Base-by-base conservation (phyloP, 1,139 yeast species). In the Pichia sp. region DNA sequence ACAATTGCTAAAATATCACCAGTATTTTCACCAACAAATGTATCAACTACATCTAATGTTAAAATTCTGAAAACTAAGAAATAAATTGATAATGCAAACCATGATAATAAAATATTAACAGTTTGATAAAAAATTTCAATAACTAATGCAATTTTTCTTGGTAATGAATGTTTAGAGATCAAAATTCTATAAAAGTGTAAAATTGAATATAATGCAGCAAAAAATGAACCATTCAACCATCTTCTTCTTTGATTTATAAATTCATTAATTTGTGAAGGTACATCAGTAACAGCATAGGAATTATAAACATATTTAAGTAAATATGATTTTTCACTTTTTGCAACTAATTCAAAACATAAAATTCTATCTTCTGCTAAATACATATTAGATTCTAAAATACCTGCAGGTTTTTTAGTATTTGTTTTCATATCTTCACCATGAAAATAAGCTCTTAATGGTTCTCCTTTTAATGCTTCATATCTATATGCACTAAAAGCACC, bases 401-500 rank as follows among this genome's bases (percentile, higher is more conserved):
- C 91, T 7, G 78, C 74, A 4, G 63, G 62, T 35, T 59, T 57
- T 18, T 69, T 70, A 40, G 65, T 68, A 28, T 65, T 55, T n/a
- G 66, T 64, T 56, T 80, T 86, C 54, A 83, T 69, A 46, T 77
- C 80, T 57, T 84, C 94, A 37, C 94, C 94, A 58, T 82, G 81
- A 65, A 84, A 84, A 58, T 84, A 84, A 52, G 83, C 81, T 48
- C 76, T 83, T 43, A 84, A 67, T 3, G 94, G 94, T 0, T 86
- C 91, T 54, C 84, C 82, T 51, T 75, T 75, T 41, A 84, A 62
- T 0, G 93, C 93, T 36, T 69, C 76, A 55, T 78, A 84, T 46
- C 93, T 62, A 60, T 84, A 84, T 0, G 93, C 94, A n/a, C 86
- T 78, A 54, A 84, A 83, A 0, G 94, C 94, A 50, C 94, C 94